Base-by-base conservation (phyloP, 345 rosid genomes). In the Fremontodendron californicum region DNA sequence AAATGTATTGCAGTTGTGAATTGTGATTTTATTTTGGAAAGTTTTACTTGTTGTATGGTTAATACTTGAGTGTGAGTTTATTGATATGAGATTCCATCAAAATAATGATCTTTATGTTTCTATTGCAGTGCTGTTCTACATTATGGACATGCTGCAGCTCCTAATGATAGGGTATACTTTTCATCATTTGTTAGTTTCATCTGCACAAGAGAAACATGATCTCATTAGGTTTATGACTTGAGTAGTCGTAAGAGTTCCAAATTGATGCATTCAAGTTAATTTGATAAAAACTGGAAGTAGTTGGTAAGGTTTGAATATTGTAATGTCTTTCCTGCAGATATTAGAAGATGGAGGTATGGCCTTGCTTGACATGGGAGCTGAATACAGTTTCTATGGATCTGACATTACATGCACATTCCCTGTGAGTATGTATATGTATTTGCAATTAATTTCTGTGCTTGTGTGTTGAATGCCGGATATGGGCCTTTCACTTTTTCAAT, bases 121-220 rank as follows among this genome's bases (percentile, higher is more conserved):
- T 39, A 16, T 80, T 78, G 73, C 86, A 94, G 98, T 86, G 89
- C 98, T 79, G 97, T 93, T 86, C 95, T 94, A 66, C 97, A 94
- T 82, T 93, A 94, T 81, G 98, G 98, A 75, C 98, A 94, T 85
- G 97, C 97, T 43, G 97, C 97, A n/a, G 98, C 98, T 85, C 97
- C 97, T 76, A 94, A 94, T 89, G 98, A 94, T 78, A 85, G 83
- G 97, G 98, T 93, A 89, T 12, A 49, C 15, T 80, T 48, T 27
- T 58, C 60, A 29, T 51, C 51, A 39, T 43, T 60, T 79, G 43
- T 45, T 23, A 31, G 57, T 77, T 19, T 75, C 49, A 61, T 54
- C 33, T 54, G 9, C 62, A 31, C 6, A 45, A 25, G 48, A 12
- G 2, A 23, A 33, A 13, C 33, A 13, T 7, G 39, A 74, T 27